Base-by-base conservation (phyloP, 208 protist species). In the Acanthamoeba triangularis region DNA sequence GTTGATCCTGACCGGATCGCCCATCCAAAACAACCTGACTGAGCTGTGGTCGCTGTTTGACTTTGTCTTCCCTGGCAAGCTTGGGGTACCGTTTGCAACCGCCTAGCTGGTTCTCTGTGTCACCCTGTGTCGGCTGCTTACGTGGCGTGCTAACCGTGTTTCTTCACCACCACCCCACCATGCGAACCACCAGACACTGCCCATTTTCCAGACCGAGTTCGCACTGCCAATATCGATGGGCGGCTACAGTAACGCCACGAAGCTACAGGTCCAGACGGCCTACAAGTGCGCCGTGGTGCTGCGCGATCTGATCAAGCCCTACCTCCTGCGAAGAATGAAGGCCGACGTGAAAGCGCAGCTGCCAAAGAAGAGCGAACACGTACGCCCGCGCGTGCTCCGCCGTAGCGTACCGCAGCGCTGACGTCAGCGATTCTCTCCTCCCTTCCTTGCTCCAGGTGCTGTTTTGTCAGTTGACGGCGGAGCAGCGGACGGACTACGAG, bases 31-130 rank as follows among this genome's bases (percentile, higher is more conserved):
- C 97, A 99, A 99, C 78, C 97, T 99, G 30, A 98, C 98, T 82
- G 99, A 99, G 97, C 97, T 99, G 63, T 99, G 99, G 99, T 99
- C 99, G 47, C 95, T 99, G 16, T 99, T 99, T 97, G 99, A 99
- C 96, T 99, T 99, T 98, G 98, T 99, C 20, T 98, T 98, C 69
- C 99, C 99, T 2, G 99, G 99, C 11, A 97, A 99, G 37, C 97
- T 99, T 1, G 99, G 99, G 56, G 95, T 96, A 96, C 11, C 35
- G 7, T 23, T 4, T 47, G 44, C 0, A 2, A 47, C 44, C 44
- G 2, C 44, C 7, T 47, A 23, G 37, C 59, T 52, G 3, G 44
- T 6, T 84, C 67, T 85, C 35, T 94, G 16, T 35, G 14, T 49
- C 44, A 16, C 63, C 85, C 0, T 30, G 33, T 33, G 63, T 63